phyloP scores from a whole-genome alignment of 1,284 basidiomycete genomes.

The Anthracocystis panici-leucophaei region DNA sequence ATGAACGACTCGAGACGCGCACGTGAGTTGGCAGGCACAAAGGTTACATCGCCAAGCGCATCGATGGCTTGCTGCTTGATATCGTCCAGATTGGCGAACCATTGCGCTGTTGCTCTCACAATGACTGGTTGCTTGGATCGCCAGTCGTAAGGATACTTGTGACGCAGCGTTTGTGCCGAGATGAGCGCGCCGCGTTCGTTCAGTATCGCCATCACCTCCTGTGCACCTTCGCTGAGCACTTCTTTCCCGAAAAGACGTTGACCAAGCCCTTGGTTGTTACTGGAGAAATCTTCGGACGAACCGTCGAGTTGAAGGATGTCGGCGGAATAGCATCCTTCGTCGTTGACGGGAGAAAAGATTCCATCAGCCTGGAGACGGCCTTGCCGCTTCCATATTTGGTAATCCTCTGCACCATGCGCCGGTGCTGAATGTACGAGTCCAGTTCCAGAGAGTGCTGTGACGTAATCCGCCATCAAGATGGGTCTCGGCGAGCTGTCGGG shows the following conservation, averaged over 20 bases:
- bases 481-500: conserved; percentile 65
- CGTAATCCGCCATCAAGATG: conserved; percentile 75
- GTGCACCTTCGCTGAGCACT: conserved; percentile 80
- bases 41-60: conserved; percentile 80
- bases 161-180: conserved; percentile 78
- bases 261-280: conserved; percentile 70
- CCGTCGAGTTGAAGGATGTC: conserved; percentile 34
- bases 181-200: conserved; percentile 75
- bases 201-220: conserved; percentile 75
- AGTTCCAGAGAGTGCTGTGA: conserved; percentile 89
- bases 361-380: conserved; percentile 42
- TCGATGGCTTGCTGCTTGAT: conserved; percentile 83
- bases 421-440: conserved; percentile 96
- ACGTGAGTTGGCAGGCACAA: conserved; percentile 75
- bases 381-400: conserved; percentile 70
- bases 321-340: conserved; percentile 79
- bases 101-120: conserved; percentile 94
- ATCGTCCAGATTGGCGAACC: conserved; percentile 91
- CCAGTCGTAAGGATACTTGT: conserved; percentile 98
- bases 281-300: conserved; percentile 70
- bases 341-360: conserved; percentile 75
- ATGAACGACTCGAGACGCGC: conserved; percentile 85
- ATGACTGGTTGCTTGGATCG: conserved; percentile 93
- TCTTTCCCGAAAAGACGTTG: conserved; percentile 77
- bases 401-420: conserved; percentile 94